Percentiles rank a stretch among this genome's conserved stretches.
Evolutionary conservation across 805 yeast species (phyloP).

Genomic region (Myxozyma vanderwaltii): DNA sequence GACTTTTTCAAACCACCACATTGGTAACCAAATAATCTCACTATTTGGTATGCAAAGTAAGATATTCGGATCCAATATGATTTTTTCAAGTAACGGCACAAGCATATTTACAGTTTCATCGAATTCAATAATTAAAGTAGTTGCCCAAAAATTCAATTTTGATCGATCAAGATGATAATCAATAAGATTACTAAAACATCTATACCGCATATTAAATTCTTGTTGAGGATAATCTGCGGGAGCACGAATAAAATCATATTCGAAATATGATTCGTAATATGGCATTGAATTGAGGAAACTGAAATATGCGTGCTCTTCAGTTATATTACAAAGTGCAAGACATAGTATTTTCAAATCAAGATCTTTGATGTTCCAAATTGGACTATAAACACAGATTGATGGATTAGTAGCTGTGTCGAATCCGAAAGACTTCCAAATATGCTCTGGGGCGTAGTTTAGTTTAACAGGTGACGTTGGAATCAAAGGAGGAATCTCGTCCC

Average conservation of each 20-base stretch:
- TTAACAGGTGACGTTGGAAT: neutral
- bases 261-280: neutral
- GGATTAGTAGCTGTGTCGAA: neutral
- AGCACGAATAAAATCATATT: neutral
- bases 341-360: conserved; percentile 11
- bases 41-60: neutral
- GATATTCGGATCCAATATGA: neutral
- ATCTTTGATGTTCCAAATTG: neutral
- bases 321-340: conserved; percentile 3
- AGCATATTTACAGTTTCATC: neutral
- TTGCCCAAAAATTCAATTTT: neutral
- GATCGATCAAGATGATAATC: conserved; percentile 14
- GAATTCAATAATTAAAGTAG: neutral
- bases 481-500: neutral
- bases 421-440: neutral
- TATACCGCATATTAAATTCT: conserved; percentile 11
- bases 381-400: neutral
- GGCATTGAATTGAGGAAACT: neutral
- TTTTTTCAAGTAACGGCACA: neutral
- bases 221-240: neutral
- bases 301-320: neutral
- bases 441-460: neutral
- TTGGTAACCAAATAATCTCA: neutral
- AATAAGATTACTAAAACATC: conserved; percentile 7
- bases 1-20: conserved; percentile 2